Evolutionary conservation across 305 asterid genomes (phyloP), one percentile per base, ranked within the genome.

Genomic region (Fraxinus sp.): DNA sequence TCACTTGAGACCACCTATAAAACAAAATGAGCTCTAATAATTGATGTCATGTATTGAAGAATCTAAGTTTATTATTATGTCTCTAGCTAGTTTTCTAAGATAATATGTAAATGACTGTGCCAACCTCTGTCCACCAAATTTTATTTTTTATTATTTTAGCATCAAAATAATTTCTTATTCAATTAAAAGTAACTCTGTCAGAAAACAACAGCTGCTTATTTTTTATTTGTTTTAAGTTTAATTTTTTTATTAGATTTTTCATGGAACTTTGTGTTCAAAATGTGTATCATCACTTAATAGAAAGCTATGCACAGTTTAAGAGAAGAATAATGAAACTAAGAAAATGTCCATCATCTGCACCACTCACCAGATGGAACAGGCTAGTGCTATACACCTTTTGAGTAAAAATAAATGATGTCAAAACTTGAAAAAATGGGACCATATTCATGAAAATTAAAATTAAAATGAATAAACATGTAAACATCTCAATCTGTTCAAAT

Each of bases 21-120:
- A 87, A 85, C 92, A 91, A 87, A 88, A 88, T 88, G 84, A 85
- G 79, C 87, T 76, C 91, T 86, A 87, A 89, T 90, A 78, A 90
- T 90, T 88, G 85, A 82, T 89, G 86, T 80, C 84, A 76, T 83
- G 80, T 71, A 83, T 76, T 79, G 30, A 52, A 64, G 73, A 83
- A 80, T 86, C 86, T 83, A 24, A 37, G 80, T 77, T 78, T 83
- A 86, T 86, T 55, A 86, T 86, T 86, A 80, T 86, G 86, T 80
- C 86, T 76, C 78, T 83, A 70, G 77, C 80, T 79, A 81, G 74
- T 68, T 66, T 66, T 79, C 46, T 37, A 82, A 77, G 73, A 59
- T 80, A 59, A 66, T 79, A 77, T 59, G 68, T 78, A 66, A 82
- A 77, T 39, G 81, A 68, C 6, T 68, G 74, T 55, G 35, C 37